A percentile compares a stretch with the other conserved stretches of the same genome.
These are phyloP conservation scores for Nasturtium officinale DNA, from an alignment of 345 rosid species.

Conservation along the genomic window DNA sequence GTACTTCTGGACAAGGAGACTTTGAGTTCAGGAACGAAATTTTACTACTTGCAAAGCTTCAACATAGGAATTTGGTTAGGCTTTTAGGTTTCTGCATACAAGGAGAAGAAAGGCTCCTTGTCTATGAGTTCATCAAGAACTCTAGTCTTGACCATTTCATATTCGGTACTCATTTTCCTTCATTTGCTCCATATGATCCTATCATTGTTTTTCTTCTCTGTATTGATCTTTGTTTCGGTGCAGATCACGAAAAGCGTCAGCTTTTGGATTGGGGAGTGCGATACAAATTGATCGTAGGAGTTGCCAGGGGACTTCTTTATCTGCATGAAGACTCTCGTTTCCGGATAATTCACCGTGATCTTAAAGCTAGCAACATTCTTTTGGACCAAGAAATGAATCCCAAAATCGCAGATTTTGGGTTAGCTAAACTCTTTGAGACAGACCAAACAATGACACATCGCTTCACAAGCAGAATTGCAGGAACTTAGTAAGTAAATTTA, in stretches of 20 bases:
- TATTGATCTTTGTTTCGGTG: too few relatives aligned
- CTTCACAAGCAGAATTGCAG: conserved; percentile 53
- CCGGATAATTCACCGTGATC: conserved; percentile 57
- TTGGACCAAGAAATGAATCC: conserved; percentile 56
- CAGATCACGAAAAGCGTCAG: conserved; percentile 27
- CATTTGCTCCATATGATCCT: not conserved
- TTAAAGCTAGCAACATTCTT: conserved; percentile 62
- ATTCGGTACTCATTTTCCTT: conserved; percentile 29
- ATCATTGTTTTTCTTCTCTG: too few relatives aligned
- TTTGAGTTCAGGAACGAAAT: conserved; percentile 56
- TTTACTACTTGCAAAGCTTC: conserved; percentile 53
- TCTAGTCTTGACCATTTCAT: conserved; percentile 51
- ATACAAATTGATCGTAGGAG: conserved; percentile 28
- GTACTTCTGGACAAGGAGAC: conserved; percentile 49
- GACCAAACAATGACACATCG: conserved; percentile 39
- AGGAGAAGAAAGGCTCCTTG: conserved; percentile 49
- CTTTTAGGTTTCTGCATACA: conserved; percentile 51
- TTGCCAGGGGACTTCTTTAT: conserved; percentile 38
- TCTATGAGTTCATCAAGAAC: conserved; percentile 52
- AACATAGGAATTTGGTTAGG: conserved; percentile 54
- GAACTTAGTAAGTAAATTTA: conserved; percentile 48
- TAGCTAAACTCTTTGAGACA: conserved; percentile 51
- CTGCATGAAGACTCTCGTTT: conserved; percentile 54
- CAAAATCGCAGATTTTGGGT: conserved; percentile 65
- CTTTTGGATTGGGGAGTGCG: conserved; percentile 29